Evolutionary conservation across 2,329 filamentous ascomycete species (phyloP).

Genomic region (Sporothrix brasiliensis): DNA sequence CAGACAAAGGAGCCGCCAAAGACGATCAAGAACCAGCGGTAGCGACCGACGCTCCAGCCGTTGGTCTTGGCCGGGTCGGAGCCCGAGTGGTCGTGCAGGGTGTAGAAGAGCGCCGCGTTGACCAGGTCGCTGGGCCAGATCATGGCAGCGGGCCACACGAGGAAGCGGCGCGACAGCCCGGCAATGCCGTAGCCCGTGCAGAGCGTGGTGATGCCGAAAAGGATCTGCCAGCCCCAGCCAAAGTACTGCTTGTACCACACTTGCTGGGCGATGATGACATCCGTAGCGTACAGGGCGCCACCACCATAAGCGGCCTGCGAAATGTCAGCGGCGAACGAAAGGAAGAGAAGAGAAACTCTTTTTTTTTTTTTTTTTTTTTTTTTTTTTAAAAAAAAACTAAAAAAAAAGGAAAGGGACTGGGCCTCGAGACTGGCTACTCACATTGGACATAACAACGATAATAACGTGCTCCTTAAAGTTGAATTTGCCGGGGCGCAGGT

Average conservation of each 20-base stretch:
- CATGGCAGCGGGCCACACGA: constrained; percentile 65
- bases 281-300: constrained; percentile 60
- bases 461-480: constrained; percentile 66
- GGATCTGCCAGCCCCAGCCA: constrained; percentile 61
- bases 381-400: background rate
- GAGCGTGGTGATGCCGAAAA: constrained; percentile 63
- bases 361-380: too few relatives aligned
- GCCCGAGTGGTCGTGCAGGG: constrained; percentile 63
- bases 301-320: constrained; percentile 59
- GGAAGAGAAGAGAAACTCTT: background rate
- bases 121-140: constrained; percentile 65
- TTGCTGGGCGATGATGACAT: constrained; percentile 55
- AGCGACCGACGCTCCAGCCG: constrained; percentile 67
- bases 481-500: constrained; percentile 60
- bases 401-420: background rate
- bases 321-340: constrained; percentile 33
- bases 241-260: constrained; percentile 57
- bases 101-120: constrained; percentile 64
- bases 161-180: constrained; percentile 60
- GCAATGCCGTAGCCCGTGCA: constrained; percentile 67
- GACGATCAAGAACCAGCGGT: constrained; percentile 63
- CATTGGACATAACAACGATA: constrained; percentile 67
- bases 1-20: constrained; percentile 56
- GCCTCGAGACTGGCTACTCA: constrained; percentile 42
- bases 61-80: constrained; percentile 56